phyloP scores from a whole-genome alignment of 2,329 filamentous ascomycete species.

The Neopestalotiopsis sp. region DNA sequence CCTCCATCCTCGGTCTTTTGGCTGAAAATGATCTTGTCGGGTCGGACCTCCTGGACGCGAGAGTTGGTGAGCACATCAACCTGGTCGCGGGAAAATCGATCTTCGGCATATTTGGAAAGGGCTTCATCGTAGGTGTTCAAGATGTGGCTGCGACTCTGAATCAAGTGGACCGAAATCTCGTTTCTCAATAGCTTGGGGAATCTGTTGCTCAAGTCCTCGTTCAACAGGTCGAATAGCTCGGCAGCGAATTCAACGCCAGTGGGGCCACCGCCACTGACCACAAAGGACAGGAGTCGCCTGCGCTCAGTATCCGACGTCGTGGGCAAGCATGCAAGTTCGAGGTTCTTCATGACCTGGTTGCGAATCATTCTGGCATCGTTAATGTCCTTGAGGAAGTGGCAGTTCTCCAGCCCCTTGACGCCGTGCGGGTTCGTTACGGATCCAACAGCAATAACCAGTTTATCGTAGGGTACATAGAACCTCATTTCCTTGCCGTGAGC shows the following conservation, averaged over 20 bases:
- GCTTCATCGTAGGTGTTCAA: constrained; percentile 98
- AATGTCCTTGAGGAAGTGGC: constrained; percentile 94
- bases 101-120: constrained; percentile 89
- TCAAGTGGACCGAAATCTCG: constrained; percentile 96
- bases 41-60: constrained; percentile 84
- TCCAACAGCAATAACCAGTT: constrained; percentile 89
- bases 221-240: constrained; percentile 93
- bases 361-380: constrained; percentile 89
- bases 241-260: constrained; percentile 98
- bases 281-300: constrained; percentile 87
- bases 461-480: constrained; percentile 98
- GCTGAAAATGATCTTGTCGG: constrained; percentile 86
- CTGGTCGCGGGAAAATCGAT: constrained; percentile 87
- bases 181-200: constrained; percentile 94
- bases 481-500: constrained; percentile 72
- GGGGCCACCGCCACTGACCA: constrained; percentile 92
- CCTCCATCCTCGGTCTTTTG: constrained; percentile 79
- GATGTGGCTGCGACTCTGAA: constrained; percentile 93
- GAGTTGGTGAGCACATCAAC: constrained; percentile 93
- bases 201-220: constrained; percentile 84
- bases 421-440: constrained; percentile 94
- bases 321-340: constrained; percentile 90
- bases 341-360: constrained; percentile 85
- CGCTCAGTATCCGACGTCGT: constrained; percentile 90
- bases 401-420: constrained; percentile 92